Evolutionary conservation across 148 eudicot genomes (phyloP).

Genomic region (Hydrangea macrophylla): DNA sequence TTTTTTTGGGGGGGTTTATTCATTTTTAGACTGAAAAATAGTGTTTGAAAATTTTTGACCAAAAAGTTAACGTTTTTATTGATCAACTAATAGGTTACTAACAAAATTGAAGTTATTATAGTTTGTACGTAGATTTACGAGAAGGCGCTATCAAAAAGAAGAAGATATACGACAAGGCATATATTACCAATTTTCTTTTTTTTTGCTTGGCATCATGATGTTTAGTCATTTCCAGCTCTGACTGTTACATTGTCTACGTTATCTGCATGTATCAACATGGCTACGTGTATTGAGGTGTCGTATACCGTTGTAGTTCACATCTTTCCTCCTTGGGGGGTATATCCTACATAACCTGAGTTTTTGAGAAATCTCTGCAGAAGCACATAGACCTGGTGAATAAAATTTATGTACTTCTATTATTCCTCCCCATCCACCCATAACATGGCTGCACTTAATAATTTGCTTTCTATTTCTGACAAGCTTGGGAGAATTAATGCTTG

Average conservation of each 20-base stretch:
- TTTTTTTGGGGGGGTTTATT: too few species aligned
- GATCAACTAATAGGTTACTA: too few species aligned
- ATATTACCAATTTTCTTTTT: neutral
- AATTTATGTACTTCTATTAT: neutral
- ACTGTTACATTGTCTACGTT: neutral
- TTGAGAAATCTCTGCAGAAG: neutral
- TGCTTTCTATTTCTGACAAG: neutral
- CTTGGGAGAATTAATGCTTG: neutral
- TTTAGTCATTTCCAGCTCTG: neutral
- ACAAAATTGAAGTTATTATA: conserved; percentile 21
- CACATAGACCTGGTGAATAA: neutral
- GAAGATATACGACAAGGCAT: too few species aligned
- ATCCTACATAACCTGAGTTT: too few species aligned
- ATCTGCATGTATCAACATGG: neutral
- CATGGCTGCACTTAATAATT: neutral
- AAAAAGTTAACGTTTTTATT: too few species aligned
- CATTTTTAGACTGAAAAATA: too few species aligned
- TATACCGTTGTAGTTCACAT: neutral
- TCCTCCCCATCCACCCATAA: neutral
- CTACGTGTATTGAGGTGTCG: neutral
- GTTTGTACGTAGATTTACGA: neutral
- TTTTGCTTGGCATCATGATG: neutral
- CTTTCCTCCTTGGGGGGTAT: neutral
- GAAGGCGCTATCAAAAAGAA: too few species aligned
- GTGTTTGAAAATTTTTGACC: too few species aligned